Percentiles rank a stretch among this genome's conserved stretches.
These are phyloP conservation scores for Fagopyrum tataricum DNA, from an alignment of 148 eudicot species.

Conservation along the genomic window DNA sequence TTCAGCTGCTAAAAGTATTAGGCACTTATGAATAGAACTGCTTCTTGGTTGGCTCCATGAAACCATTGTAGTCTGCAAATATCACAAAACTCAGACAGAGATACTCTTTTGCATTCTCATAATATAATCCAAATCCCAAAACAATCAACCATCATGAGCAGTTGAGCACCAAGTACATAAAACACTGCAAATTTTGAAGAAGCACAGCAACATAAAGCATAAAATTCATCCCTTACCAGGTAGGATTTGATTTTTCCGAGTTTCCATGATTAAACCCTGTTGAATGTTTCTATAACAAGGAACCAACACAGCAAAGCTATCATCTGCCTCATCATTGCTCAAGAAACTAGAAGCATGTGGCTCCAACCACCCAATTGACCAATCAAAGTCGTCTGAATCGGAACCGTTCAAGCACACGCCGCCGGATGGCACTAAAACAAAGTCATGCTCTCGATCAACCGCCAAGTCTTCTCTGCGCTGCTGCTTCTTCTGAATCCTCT, in stretches of 20 bases:
- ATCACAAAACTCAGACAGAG: background rate
- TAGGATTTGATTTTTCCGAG: conserved; percentile 20
- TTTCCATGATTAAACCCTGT: conserved; percentile 21
- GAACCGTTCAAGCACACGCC: conserved; percentile 70
- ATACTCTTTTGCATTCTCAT: background rate
- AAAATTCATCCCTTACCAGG: no score
- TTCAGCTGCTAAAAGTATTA: no score
- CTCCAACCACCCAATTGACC: conserved; percentile 96
- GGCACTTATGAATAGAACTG: no score
- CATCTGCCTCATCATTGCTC: conserved; percentile 73
- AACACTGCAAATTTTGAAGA: no score
- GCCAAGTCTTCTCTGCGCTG: conserved; percentile 42
- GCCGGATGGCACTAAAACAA: conserved; percentile 72
- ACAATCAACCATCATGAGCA: no score
- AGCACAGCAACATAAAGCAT: no score
- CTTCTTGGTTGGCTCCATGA: no score
- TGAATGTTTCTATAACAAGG: conserved; percentile 61
- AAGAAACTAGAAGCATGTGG: conserved; percentile 77
- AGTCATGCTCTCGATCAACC: conserved; percentile 65
- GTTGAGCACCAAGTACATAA: no score
- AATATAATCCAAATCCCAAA: background rate
- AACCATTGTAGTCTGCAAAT: no score
- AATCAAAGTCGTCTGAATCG: conserved; percentile 83
- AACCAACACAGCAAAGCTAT: conserved; percentile 84
- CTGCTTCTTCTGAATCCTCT: conserved; percentile 50